Conservation (phyloP, 2,329 filamentous ascomycete species). For the Ophiostoma pallidulum region DNA sequence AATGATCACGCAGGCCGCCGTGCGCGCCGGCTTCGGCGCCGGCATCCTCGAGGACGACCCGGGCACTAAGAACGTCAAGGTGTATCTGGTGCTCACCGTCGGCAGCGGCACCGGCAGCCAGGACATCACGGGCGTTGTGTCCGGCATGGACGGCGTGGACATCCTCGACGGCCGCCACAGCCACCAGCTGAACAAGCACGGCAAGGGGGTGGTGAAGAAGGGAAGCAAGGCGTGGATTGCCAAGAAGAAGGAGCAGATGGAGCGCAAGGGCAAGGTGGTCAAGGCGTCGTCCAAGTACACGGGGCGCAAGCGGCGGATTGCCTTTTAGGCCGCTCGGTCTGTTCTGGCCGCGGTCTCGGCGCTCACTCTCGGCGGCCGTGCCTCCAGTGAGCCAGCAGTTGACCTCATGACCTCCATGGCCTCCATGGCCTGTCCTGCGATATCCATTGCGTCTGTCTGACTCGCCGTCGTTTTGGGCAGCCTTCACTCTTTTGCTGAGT, state of each 20-base stretch:
- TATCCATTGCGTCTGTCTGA: too few species aligned
- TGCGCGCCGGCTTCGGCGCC: slow-evolving; percentile 90
- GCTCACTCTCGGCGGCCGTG: too few species aligned
- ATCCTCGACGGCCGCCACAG: slow-evolving; percentile 60
- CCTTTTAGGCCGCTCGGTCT: too few species aligned
- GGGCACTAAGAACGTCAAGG: slow-evolving; percentile 90
- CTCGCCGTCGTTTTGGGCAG: too few species aligned
- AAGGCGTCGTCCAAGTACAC: slow-evolving; percentile 91
- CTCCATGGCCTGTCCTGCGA: too few species aligned
- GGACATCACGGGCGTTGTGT: slow-evolving; percentile 85
- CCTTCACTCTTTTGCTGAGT: too few species aligned
- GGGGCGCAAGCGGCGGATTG: slow-evolving; percentile 73
- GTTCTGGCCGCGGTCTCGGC: too few species aligned
- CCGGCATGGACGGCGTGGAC: slow-evolving; percentile 81
- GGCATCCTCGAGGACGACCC: slow-evolving; percentile 92
- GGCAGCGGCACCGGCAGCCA: slow-evolving; percentile 53
- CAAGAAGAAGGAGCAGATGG: slow-evolving; percentile 87
- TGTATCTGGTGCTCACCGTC: slow-evolving; percentile 92
- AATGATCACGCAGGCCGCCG: slow-evolving; percentile 86
- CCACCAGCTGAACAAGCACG: slow-evolving; percentile 35
- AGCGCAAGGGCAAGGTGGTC: slow-evolving; percentile 87
- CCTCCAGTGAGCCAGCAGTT: too few species aligned
- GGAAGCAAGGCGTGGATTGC: slow-evolving; percentile 77
- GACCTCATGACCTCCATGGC: too few species aligned
- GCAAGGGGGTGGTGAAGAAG: slow-evolving; percentile 55